These are phyloP conservation scores for Penicillium sp. DNA, from an alignment of 2,329 filamentous ascomycete genomes.

Conservation along the genomic window DNA sequence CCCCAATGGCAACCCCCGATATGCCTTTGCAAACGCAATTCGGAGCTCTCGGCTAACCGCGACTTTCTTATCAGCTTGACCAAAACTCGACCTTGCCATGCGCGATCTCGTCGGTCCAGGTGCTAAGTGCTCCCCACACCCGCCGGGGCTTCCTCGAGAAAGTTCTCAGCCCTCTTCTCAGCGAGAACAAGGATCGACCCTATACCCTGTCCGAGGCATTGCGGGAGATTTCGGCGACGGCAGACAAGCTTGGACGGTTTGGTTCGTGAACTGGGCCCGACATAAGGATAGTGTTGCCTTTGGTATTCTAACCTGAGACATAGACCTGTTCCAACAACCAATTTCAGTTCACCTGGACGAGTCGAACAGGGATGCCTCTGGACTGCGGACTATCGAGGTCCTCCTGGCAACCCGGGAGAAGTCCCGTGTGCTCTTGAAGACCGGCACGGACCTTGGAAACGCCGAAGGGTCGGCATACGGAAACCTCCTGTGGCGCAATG, in stretches of 20 bases:
- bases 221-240: conserved; percentile 67
- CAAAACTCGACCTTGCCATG: conserved; percentile 85
- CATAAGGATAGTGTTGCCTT: not conserved
- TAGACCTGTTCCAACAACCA: conserved; percentile 84
- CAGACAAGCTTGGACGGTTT: conserved; percentile 75
- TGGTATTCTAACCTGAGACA: conserved; percentile 20
- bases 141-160: conserved; percentile 79
- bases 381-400: conserved; percentile 72
- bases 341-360: conserved; percentile 82
- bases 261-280: conserved; percentile 56
- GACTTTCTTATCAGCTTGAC: conserved; percentile 59
- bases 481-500: conserved; percentile 82
- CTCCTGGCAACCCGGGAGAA: conserved; percentile 77
- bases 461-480: conserved; percentile 92
- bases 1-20: not conserved
- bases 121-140: conserved; percentile 83
- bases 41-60: conserved; percentile 18
- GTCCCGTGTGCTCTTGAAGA: conserved; percentile 83
- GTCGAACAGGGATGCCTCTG: conserved; percentile 67
- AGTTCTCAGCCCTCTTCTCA: conserved; percentile 76
- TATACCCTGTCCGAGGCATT: conserved; percentile 83
- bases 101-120: conserved; percentile 79
- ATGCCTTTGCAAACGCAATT: conserved; percentile 1
- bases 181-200: conserved; percentile 63
- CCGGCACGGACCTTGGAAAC: conserved; percentile 91